Percentiles rank a stretch among this genome's conserved stretches.
These are phyloP conservation scores for Tetrapyrgos nigripes DNA, from an alignment of 1,284 basidiomycete species.

Conservation along the genomic window DNA sequence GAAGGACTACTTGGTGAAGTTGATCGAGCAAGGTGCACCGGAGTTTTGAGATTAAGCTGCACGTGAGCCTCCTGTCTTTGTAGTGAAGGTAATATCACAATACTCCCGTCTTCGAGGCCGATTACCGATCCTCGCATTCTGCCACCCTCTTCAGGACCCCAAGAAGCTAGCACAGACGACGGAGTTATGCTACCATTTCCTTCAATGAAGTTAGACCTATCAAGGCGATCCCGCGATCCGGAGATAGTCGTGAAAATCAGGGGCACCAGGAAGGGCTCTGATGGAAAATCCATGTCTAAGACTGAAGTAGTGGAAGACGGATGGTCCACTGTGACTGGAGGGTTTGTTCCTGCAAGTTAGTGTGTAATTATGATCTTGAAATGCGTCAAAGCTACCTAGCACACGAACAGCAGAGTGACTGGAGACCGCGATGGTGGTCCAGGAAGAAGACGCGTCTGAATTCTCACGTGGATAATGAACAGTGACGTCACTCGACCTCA, in stretches of 20 bases:
- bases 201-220: neutral
- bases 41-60: neutral
- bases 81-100: neutral
- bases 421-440: no score
- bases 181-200: neutral
- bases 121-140: neutral
- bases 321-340: no score
- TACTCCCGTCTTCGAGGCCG: neutral
- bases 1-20: conserved; percentile 2
- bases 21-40: neutral
- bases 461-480: no score
- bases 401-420: no score
- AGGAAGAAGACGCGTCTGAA: no score
- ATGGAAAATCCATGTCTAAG: neutral
- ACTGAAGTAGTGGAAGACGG: no score
- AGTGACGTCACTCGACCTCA: no score
- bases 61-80: neutral
- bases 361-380: no score
- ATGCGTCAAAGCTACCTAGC: no score
- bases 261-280: neutral
- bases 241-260: neutral
- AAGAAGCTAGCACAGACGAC: neutral
- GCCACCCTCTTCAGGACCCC: neutral
- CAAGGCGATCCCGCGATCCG: neutral
- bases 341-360: no score